phyloP scores from a whole-genome alignment of 2,329 filamentous ascomycete species.

The Xylaria sp. region DNA sequence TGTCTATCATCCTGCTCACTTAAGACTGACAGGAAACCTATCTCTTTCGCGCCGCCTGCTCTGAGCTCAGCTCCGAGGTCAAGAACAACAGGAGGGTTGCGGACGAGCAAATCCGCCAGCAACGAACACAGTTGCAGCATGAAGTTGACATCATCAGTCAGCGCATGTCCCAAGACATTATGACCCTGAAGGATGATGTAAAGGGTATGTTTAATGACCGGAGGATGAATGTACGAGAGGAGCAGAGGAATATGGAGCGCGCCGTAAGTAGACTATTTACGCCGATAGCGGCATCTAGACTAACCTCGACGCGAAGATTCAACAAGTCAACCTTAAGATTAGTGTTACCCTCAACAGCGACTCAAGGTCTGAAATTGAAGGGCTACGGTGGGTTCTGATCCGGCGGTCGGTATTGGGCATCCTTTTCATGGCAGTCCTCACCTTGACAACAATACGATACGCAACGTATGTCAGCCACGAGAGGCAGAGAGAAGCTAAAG shows the following conservation, averaged over 20 bases:
- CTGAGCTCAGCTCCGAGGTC: slow-evolving; percentile 87
- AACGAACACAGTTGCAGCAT: slow-evolving; percentile 86
- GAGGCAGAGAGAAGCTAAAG: slow-evolving; percentile 53
- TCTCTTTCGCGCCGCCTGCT: slow-evolving; percentile 91
- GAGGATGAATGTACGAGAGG: slow-evolving; percentile 87
- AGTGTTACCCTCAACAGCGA: slow-evolving; percentile 89
- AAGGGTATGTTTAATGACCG: slow-evolving; percentile 96
- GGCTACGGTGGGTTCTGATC: slow-evolving; percentile 83
- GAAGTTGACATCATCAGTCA: slow-evolving; percentile 94
- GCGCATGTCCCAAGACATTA: slow-evolving; percentile 80
- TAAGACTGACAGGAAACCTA: slow-evolving; percentile 70
- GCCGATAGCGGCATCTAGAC: not conserved
- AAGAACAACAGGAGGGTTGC: slow-evolving; percentile 76
- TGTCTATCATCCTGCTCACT: not conserved
- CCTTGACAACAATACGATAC: slow-evolving; percentile 64
- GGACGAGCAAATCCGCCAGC: slow-evolving; percentile 80
- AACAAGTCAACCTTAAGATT: slow-evolving; percentile 96
- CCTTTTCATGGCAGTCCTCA: slow-evolving; percentile 67
- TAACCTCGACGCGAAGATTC: slow-evolving; percentile 61
- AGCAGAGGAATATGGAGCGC: slow-evolving; percentile 84
- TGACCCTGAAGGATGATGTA: slow-evolving; percentile 85
- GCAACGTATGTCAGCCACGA: slow-evolving; percentile 61
- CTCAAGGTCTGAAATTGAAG: slow-evolving; percentile 89
- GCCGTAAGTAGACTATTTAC: slow-evolving; percentile 59
- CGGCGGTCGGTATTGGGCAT: slow-evolving; percentile 68